These are phyloP conservation scores for Laguncularia racemosa DNA, from an alignment of 345 rosid genomes.

Conservation along the genomic window DNA sequence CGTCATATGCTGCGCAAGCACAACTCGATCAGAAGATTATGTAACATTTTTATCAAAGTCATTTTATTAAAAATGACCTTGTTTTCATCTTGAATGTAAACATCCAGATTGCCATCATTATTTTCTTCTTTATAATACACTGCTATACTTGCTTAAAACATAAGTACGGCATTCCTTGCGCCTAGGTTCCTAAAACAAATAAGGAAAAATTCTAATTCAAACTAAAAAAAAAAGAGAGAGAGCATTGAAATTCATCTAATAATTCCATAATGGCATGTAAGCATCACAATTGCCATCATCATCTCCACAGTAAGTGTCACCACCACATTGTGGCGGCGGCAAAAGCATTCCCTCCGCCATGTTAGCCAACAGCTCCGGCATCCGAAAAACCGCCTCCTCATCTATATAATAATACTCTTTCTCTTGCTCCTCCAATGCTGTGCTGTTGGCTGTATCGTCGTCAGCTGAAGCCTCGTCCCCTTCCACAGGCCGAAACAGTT, in stretches of 20 bases:
- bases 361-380: conserved; percentile 46
- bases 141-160: too few species aligned
- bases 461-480: conserved; percentile 1
- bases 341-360: conserved; percentile 84
- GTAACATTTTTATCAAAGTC: too few species aligned
- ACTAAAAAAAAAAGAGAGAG: background rate
- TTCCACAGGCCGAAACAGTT: conserved; percentile 28
- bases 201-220: background rate
- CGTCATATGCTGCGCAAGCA: too few species aligned
- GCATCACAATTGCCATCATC: conserved; percentile 25
- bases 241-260: background rate
- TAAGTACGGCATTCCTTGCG: background rate
- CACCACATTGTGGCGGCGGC: conserved; percentile 51
- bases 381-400: conserved; percentile 54
- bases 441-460: conserved; percentile 30
- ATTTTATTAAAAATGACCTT: too few species aligned
- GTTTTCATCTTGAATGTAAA: too few species aligned
- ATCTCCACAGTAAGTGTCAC: conserved; percentile 8
- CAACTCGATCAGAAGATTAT: too few species aligned
- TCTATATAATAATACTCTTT: conserved; percentile 38
- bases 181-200: background rate
- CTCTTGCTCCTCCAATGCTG: conserved; percentile 20
- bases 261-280: conserved; percentile 62
- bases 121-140: too few species aligned
- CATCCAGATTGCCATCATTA: too few species aligned